These are phyloP conservation scores for Plasmodium adleri DNA, from an alignment of 169 alveolate species.

Conservation along the genomic window DNA sequence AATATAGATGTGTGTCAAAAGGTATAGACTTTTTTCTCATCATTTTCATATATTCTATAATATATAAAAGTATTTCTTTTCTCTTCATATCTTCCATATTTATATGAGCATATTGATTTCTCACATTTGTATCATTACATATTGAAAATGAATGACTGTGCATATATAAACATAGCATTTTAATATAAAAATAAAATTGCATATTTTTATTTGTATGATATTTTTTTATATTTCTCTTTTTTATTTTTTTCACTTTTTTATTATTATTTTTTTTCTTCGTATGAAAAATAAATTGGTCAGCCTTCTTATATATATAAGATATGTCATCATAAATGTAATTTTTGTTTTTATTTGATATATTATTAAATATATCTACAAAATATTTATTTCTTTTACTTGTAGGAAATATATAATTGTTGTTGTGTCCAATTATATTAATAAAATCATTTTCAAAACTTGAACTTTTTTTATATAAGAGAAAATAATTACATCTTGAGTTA, in stretches of 20 bases:
- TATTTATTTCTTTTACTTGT: too few species aligned
- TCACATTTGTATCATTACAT: background rate
- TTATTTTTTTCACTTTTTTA: background rate
- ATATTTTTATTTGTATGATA: slow-evolving; percentile 1
- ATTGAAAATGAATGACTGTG: slow-evolving; percentile 10
- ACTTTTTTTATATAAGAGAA: too few species aligned
- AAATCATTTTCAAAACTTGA: too few species aligned
- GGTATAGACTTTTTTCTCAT: slow-evolving; percentile 17
- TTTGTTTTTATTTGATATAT: too few species aligned
- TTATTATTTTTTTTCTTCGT: background rate
- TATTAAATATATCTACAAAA: too few species aligned
- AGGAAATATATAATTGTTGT: too few species aligned
- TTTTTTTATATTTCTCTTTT: background rate
- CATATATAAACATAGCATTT: slow-evolving; percentile 43
- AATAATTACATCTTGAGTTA: too few species aligned
- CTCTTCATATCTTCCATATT: slow-evolving; percentile 13
- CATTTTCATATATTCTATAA: slow-evolving; percentile 8
- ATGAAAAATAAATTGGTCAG: too few species aligned
- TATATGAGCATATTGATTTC: background rate
- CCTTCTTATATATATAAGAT: background rate
- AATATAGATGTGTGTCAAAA: slow-evolving; percentile 49
- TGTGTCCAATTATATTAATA: too few species aligned
- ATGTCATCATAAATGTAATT: too few species aligned
- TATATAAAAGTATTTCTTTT: slow-evolving; percentile 35
- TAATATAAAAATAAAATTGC: slow-evolving; percentile 19